Conservation (phyloP, 2,329 filamentous ascomycete genomes). For the Calonectria henricotiae region DNA sequence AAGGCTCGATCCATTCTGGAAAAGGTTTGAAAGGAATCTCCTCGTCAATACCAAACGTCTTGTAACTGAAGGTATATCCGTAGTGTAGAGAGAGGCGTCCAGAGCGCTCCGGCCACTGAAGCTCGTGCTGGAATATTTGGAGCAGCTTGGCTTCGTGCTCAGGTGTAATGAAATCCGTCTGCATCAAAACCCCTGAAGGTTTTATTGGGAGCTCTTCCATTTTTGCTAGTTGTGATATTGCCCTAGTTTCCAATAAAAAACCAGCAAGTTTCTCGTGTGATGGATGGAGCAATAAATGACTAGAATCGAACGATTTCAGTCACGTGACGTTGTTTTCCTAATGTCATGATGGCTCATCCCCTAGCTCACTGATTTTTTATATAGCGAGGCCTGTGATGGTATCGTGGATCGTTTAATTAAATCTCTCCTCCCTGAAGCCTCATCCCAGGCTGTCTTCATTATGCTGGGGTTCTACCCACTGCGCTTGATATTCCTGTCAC, state of each 20-base stretch:
- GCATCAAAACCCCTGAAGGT: slow-evolving; percentile 62
- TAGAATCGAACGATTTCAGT: slow-evolving; percentile 22
- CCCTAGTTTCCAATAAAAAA: not conserved
- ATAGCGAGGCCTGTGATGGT: too few species aligned
- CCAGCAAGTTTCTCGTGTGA: slow-evolving; percentile 3
- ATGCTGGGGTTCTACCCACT: too few species aligned
- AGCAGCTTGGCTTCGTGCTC: slow-evolving; percentile 65
- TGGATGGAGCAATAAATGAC: slow-evolving; percentile 23
- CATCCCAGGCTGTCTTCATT: too few species aligned
- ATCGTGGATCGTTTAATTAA: too few species aligned
- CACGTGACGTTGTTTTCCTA: slow-evolving; percentile 15
- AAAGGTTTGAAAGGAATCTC: slow-evolving; percentile 67
- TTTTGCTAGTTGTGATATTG: not conserved
- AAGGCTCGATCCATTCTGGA: slow-evolving; percentile 67
- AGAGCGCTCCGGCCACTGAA: slow-evolving; percentile 64
- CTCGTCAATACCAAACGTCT: slow-evolving; percentile 70
- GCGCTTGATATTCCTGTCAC: too few species aligned
- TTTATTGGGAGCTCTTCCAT: slow-evolving; percentile 50
- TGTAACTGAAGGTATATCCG: slow-evolving; percentile 73
- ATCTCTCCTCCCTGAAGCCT: too few species aligned
- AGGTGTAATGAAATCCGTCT: slow-evolving; percentile 64
- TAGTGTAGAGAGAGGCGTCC: slow-evolving; percentile 70
- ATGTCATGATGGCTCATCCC: not conserved
- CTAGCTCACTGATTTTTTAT: not conserved
- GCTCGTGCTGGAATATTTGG: slow-evolving; percentile 60